Percentiles rank a stretch among this genome's conserved stretches.
Evolutionary conservation across 129 eudicot species (phyloP).

Genomic region (Flaveria trinervia): DNA sequence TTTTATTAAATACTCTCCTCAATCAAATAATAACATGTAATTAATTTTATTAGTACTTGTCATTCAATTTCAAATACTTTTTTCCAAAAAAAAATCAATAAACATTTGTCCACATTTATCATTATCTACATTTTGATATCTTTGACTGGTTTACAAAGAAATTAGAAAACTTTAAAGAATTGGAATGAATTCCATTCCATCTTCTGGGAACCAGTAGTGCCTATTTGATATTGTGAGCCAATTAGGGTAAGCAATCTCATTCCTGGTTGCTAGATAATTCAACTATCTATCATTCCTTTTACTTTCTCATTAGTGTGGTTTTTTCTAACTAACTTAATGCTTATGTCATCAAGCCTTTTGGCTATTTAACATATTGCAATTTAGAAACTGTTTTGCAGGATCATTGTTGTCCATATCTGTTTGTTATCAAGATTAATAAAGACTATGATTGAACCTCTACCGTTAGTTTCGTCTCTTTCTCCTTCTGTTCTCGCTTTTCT

Average conservation of each 20-base stretch:
- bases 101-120: background rate
- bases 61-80: background rate
- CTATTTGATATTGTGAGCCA: background rate
- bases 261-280: background rate
- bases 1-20: background rate
- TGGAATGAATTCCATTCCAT: background rate
- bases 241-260: background rate
- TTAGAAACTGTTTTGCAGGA: background rate
- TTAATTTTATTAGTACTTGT: background rate
- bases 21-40: background rate
- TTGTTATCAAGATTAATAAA: slow-evolving; percentile 23
- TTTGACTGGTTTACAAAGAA: background rate
- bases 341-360: background rate
- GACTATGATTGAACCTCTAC: slow-evolving; percentile 48
- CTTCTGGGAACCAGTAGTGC: background rate
- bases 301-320: background rate
- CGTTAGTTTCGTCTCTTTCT: slow-evolving; percentile 64
- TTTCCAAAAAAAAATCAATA: background rate
- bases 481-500: slow-evolving; percentile 50
- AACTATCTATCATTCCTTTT: background rate
- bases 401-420: background rate
- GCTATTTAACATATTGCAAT: background rate
- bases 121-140: background rate
- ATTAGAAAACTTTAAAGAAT: background rate
- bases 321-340: background rate